Evolutionary conservation across 768 basidiomycete genomes (phyloP).

Genomic region (Mycena haematopus): DNA sequence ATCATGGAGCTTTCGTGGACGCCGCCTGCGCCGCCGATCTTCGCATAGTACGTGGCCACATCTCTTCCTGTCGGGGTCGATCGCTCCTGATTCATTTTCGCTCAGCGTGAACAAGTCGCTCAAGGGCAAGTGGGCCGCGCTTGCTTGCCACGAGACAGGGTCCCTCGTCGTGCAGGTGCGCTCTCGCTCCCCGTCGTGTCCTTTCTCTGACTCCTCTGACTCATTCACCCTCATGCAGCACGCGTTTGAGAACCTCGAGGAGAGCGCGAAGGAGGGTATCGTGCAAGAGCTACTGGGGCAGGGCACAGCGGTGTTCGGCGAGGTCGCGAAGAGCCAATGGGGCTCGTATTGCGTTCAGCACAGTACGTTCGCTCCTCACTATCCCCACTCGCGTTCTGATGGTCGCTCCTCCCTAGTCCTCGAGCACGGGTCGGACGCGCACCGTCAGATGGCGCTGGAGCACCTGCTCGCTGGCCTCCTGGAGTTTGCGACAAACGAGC

Average conservation of each 20-base stretch:
- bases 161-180: slow-evolving; percentile 87
- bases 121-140: slow-evolving; percentile 88
- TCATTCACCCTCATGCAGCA: slow-evolving; percentile 51
- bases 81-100: slow-evolving; percentile 47
- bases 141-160: slow-evolving; percentile 90
- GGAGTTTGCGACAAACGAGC: slow-evolving; percentile 81
- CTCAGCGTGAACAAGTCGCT: slow-evolving; percentile 84
- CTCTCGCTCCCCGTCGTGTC: neutral
- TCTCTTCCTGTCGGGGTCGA: slow-evolving; percentile 42
- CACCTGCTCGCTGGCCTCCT: slow-evolving; percentile 76
- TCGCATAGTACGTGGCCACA: slow-evolving; percentile 45
- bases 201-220: neutral
- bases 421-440: slow-evolving; percentile 81
- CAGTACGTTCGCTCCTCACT: slow-evolving; percentile 56
- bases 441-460: slow-evolving; percentile 75
- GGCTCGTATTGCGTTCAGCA: slow-evolving; percentile 88
- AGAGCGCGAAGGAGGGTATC: slow-evolving; percentile 83
- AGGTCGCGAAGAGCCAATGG: slow-evolving; percentile 66
- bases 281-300: slow-evolving; percentile 82
- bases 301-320: neutral
- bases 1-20: slow-evolving; percentile 93
- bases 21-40: slow-evolving; percentile 81
- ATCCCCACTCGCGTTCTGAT: neutral
- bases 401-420: slow-evolving; percentile 59
- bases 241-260: slow-evolving; percentile 86